A percentile compares a stretch with the other conserved stretches of the same genome.
Conservation (phyloP, 495 filamentous ascomycete genomes). For the Poronia punctata region DNA sequence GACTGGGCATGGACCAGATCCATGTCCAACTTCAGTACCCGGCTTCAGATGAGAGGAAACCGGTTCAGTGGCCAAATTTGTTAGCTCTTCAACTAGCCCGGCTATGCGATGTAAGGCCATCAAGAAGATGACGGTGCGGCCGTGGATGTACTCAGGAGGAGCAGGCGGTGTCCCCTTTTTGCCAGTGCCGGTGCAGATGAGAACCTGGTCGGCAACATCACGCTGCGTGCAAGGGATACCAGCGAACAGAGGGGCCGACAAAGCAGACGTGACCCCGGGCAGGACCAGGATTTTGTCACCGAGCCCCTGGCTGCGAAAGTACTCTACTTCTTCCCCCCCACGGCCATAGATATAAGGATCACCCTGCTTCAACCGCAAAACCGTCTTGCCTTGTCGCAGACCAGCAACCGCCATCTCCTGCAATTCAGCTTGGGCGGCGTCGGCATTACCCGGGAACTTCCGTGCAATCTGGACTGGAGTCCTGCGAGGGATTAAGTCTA, state of each 20-base stretch:
- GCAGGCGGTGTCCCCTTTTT: slow-evolving; percentile 77
- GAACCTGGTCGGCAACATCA: slow-evolving; percentile 81
- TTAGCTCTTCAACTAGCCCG: slow-evolving; percentile 61
- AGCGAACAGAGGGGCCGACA: slow-evolving; percentile 83
- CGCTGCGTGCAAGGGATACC: slow-evolving; percentile 83
- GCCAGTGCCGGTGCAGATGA: slow-evolving; percentile 92
- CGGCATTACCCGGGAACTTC: slow-evolving; percentile 96
- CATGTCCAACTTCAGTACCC: neutral
- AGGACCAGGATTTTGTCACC: slow-evolving; percentile 56
- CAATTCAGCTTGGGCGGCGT: slow-evolving; percentile 86
- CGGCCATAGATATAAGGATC: slow-evolving; percentile 95
- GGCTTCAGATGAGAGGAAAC: slow-evolving; percentile 22
- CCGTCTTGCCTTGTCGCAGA: slow-evolving; percentile 63
- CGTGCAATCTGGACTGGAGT: slow-evolving; percentile 87
- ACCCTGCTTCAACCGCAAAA: slow-evolving; percentile 88
- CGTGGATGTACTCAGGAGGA: slow-evolving; percentile 69
- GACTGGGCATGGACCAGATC: neutral
- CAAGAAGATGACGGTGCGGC: slow-evolving; percentile 84
- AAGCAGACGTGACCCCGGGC: slow-evolving; percentile 82
- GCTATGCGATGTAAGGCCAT: slow-evolving; percentile 88
- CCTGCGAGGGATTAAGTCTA: slow-evolving; percentile 83
- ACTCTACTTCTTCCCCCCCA: slow-evolving; percentile 87
- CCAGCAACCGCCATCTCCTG: slow-evolving; percentile 70
- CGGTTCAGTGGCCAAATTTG: slow-evolving; percentile 29
- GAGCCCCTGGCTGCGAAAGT: slow-evolving; percentile 68